Evolutionary conservation across 75 land plant genomes (phyloP).

Genomic region (Adiantum capillusveneris): DNA sequence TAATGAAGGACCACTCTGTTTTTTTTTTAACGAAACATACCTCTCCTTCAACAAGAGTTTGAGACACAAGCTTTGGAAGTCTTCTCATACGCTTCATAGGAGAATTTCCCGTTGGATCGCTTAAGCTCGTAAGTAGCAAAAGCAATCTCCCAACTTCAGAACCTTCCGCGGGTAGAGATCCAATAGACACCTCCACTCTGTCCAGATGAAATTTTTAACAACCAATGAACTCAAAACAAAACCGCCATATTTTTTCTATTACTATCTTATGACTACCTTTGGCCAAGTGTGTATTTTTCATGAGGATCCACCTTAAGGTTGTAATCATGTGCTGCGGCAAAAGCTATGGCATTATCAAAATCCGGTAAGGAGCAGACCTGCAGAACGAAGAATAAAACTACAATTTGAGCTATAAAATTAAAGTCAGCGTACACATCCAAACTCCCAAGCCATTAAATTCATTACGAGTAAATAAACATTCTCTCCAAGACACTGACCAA

Average conservation of each 20-base stretch:
- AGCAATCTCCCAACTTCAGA: constrained; percentile 57
- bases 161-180: constrained; percentile 42
- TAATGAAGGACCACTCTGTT: too few relatives aligned
- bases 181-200: constrained; percentile 63
- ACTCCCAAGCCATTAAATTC: too few relatives aligned
- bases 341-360: constrained; percentile 54
- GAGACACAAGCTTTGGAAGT: not conserved
- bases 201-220: not conserved
- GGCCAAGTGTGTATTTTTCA: constrained; percentile 49
- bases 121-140: constrained; percentile 48
- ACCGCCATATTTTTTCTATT: not conserved
- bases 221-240: not conserved
- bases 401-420: too few relatives aligned
- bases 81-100: constrained; percentile 17
- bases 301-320: constrained; percentile 63
- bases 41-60: not conserved
- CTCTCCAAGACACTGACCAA: constrained; percentile 39
- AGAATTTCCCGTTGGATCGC: constrained; percentile 21
- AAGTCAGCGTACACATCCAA: too few relatives aligned
- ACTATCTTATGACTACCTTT: constrained; percentile 41
- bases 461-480: too few relatives aligned
- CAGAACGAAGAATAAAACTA: too few relatives aligned
- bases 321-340: constrained; percentile 72
- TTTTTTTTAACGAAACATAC: too few relatives aligned
- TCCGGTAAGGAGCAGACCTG: constrained; percentile 92